Evolutionary conservation across 768 basidiomycete genomes (phyloP).

Genomic region (Termitomyces sp.): DNA sequence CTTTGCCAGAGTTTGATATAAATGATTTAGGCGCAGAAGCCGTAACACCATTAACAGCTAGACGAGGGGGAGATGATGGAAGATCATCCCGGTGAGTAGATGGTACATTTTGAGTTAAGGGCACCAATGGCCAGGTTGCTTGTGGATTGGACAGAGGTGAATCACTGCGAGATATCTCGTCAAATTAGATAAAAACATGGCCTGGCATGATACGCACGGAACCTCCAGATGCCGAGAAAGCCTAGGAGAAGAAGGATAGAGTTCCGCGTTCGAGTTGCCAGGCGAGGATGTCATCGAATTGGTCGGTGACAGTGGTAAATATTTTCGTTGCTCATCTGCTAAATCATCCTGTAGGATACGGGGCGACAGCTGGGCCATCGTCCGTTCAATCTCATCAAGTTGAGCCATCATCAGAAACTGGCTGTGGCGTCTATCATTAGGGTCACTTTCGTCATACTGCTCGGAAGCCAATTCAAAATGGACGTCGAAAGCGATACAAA

Average conservation of each 20-base stretch:
- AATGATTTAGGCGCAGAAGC: constrained; percentile 51
- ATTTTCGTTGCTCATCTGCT: constrained; percentile 28
- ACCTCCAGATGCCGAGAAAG: constrained; percentile 24
- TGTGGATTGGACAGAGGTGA: constrained; percentile 11
- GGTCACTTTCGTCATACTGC: constrained; percentile 67
- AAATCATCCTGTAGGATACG: constrained; percentile 37
- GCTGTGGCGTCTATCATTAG: constrained; percentile 68
- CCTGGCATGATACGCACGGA: constrained; percentile 17
- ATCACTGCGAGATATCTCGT: constrained; percentile 9
- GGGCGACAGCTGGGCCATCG: constrained; percentile 64
- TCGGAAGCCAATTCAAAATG: constrained; percentile 11
- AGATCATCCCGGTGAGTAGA: constrained; percentile 18
- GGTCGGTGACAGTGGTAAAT: constrained; percentile 25
- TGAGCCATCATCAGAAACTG: constrained; percentile 70
- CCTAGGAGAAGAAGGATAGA: constrained; percentile 32
- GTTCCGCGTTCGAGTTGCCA: constrained; percentile 18
- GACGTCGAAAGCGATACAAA: neutral
- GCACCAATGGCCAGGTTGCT: constrained; percentile 34
- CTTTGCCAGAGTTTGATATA: constrained; percentile 19
- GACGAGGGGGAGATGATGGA: constrained; percentile 50
- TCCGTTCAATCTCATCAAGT: constrained; percentile 77
- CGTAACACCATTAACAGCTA: constrained; percentile 66
- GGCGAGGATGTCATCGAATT: constrained; percentile 24
- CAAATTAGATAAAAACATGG: neutral
- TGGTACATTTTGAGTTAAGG: constrained; percentile 25